phyloP scores from a whole-genome alignment of 192 early-diverging fungal species.

The Backusella tuberculispora region DNA sequence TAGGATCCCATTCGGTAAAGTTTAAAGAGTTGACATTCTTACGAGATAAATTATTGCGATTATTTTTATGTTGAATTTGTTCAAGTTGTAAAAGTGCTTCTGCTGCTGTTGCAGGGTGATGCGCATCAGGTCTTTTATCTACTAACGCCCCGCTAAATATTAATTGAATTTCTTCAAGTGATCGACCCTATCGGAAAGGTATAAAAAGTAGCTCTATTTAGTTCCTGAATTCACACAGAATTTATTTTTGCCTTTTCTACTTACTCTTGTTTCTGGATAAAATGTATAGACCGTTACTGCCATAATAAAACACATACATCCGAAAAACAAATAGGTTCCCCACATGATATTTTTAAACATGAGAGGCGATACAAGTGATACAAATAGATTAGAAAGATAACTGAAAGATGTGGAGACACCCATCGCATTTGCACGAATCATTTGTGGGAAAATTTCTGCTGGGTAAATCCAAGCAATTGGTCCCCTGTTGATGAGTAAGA shows the following conservation, averaged over 20 bases:
- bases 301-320: slow-evolving; percentile 56
- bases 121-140: slow-evolving; percentile 28
- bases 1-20: not conserved
- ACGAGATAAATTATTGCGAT: not conserved
- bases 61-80: slow-evolving; percentile 7
- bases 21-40: not conserved
- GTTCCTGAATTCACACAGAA: not conserved
- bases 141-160: slow-evolving; percentile 36
- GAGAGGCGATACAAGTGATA: slow-evolving; percentile 54
- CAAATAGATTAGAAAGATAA: slow-evolving; percentile 3
- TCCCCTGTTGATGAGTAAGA: slow-evolving; percentile 53
- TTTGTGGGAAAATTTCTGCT: slow-evolving; percentile 80
- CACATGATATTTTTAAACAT: slow-evolving; percentile 63
- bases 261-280: slow-evolving; percentile 78
- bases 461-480: slow-evolving; percentile 79
- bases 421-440: slow-evolving; percentile 80
- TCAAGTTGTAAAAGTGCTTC: slow-evolving; percentile 23
- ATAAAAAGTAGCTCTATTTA: not conserved
- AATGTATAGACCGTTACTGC: slow-evolving; percentile 62
- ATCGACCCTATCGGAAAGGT: slow-evolving; percentile 14
- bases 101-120: slow-evolving; percentile 39
- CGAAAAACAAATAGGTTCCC: slow-evolving; percentile 73
- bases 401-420: slow-evolving; percentile 63
- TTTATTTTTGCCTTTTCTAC: not conserved
- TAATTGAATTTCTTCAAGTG: slow-evolving; percentile 38